A percentile compares a stretch with the other conserved stretches of the same genome.
These are phyloP conservation scores for Phoma sp. DNA, from an alignment of 2,329 filamentous ascomycete species.

Conservation along the genomic window DNA sequence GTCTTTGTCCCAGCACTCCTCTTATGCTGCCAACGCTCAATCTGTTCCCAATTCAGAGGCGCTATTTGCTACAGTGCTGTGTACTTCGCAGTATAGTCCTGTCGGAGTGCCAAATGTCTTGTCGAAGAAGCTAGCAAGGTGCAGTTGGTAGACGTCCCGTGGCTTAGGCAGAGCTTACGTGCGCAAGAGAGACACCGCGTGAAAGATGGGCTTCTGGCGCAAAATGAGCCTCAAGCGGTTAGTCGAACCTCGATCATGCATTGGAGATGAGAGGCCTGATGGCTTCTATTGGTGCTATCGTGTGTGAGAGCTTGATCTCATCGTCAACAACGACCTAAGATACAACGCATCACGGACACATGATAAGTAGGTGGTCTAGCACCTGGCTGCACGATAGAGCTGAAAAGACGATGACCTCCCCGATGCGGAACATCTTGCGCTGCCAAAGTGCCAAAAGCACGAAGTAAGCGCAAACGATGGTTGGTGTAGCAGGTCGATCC, in stretches of 20 bases:
- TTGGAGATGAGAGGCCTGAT: not conserved
- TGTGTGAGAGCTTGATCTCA: not conserved
- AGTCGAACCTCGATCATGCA: not conserved
- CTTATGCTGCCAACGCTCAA: too few relatives aligned
- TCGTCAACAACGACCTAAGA: not conserved
- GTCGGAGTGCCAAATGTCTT: too few relatives aligned
- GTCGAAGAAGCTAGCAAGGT: too few relatives aligned
- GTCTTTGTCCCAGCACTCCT: too few relatives aligned
- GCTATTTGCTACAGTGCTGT: too few relatives aligned
- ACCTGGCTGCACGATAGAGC: not conserved
- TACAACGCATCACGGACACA: not conserved
- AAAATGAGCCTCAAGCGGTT: conserved; percentile 9
- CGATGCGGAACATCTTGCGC: conserved; percentile 29
- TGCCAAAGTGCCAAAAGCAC: not conserved
- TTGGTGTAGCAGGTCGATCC: conserved; percentile 39
- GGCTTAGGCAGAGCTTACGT: too few relatives aligned
- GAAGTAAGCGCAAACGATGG: conserved; percentile 20
- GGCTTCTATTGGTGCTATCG: conserved; percentile 1
- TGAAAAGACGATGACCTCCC: conserved; percentile 10
- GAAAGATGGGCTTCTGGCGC: not conserved
- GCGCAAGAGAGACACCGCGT: too few relatives aligned
- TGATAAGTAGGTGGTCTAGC: not conserved
- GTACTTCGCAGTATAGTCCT: too few relatives aligned
- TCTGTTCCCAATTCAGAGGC: too few relatives aligned
- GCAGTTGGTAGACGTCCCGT: too few relatives aligned